phyloP scores from a whole-genome alignment of 805 yeast species.

The Barnettozyma californica region DNA sequence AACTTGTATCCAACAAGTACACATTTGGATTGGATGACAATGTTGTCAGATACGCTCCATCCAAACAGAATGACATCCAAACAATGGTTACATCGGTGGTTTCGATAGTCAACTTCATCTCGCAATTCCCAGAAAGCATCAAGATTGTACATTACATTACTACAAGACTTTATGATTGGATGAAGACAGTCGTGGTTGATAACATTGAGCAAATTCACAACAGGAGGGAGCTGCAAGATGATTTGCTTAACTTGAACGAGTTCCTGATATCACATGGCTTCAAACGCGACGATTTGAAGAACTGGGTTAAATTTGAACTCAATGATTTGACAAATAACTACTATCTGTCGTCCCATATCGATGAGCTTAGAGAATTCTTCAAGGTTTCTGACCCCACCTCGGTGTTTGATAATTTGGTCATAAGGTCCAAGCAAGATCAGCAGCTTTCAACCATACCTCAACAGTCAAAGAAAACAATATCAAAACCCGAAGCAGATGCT shows the following conservation, averaged over 20 bases:
- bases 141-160: conserved; percentile 20
- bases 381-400: conserved; percentile 1
- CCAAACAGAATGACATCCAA: background rate
- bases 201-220: conserved; percentile 15
- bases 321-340: conserved; percentile 18
- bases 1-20: conserved; percentile 6
- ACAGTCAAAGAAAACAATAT: background rate
- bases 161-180: conserved; percentile 18
- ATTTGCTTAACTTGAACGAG: conserved; percentile 15
- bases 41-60: background rate
- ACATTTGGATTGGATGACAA: conserved; percentile 6
- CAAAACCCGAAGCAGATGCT: background rate
- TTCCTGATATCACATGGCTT: conserved; percentile 13
- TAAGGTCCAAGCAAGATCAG: background rate
- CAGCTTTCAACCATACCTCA: background rate
- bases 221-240: conserved; percentile 6
- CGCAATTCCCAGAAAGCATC: conserved; percentile 12
- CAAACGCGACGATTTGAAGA: conserved; percentile 17
- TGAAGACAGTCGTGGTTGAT: conserved; percentile 16
- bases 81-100: conserved; percentile 13
- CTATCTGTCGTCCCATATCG: conserved; percentile 19
- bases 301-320: conserved; percentile 21
- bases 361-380: conserved; percentile 12
- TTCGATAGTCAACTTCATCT: conserved; percentile 17
- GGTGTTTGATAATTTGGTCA: background rate